Evolutionary conservation across 2,329 filamentous ascomycete species (phyloP), one percentile per base, ranked within the genome.

Genomic region (Aspergillus ochraceus): DNA sequence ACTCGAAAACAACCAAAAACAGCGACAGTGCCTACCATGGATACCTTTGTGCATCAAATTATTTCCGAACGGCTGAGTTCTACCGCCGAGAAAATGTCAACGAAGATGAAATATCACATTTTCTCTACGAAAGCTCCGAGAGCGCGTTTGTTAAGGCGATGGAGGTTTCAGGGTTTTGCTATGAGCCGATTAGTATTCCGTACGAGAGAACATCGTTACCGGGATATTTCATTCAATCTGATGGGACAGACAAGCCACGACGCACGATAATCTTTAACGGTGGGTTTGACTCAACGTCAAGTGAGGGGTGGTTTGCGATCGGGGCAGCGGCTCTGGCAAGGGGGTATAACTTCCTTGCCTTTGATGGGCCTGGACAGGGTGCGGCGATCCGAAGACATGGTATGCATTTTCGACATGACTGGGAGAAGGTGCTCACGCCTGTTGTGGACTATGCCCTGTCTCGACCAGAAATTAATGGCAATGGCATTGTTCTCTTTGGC

Each of bases 331-430:
- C 68, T 2, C 52, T 74, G 14, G 65, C 63, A 24, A 64, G 73
- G 26, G 73, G 72, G 17, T 75, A 68, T 58, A 73, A 72, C 56
- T 64, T 69, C 49, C 60, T 75, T 26, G 64, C 68, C 11, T 76
- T 71, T 58, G 72, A 76, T 61, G 73, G 73, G 1, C 72, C 72
- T 1, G 73, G 73, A 9, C 73, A 76, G 39, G 66, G 66, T 0
- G 62, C 66, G 12, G 69, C 70, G 26, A 62, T 68, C 9, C 64
- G 69, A n/a, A 49, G 64, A 20, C 66, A 72, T 47, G 57, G 64
- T 32, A 54, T 71, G 17, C 65, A 62, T 24, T 75, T 74, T 58
- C 66, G 69, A 11, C 63, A 54, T 9, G 71, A 75, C 24, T 75
- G 72, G 71, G 71, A 74, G 61, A 60, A 60, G 12, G 69, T 68